Evolutionary conservation across 75 land plant species (phyloP).

Genomic region (Ceratopteris richardii): DNA sequence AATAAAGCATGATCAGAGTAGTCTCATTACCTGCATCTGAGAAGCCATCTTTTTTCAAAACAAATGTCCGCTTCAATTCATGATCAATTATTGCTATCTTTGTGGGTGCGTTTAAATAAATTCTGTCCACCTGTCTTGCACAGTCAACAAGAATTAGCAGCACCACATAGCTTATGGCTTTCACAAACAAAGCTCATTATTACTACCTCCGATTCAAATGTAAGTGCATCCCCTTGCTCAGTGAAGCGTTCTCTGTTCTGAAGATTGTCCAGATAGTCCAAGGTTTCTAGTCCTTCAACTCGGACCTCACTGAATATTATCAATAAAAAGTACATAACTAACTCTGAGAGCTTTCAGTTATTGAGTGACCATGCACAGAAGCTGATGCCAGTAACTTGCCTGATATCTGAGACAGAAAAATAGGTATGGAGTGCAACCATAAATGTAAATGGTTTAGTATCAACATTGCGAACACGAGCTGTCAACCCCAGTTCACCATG

Average conservation of each 20-base stretch:
- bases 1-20: too few species aligned
- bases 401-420: slow-evolving; percentile 40
- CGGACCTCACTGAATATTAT: slow-evolving; percentile 45
- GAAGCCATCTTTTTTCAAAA: slow-evolving; percentile 63
- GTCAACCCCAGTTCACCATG: slow-evolving; percentile 30
- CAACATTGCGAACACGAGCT: slow-evolving; percentile 31
- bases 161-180: background rate
- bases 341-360: too few species aligned
- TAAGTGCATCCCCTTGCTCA: slow-evolving; percentile 68
- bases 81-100: slow-evolving; percentile 61
- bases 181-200: slow-evolving; percentile 4
- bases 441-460: slow-evolving; percentile 37
- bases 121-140: slow-evolving; percentile 34
- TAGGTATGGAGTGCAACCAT: slow-evolving; percentile 39
- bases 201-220: slow-evolving; percentile 51
- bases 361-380: too few species aligned
- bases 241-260: slow-evolving; percentile 38
- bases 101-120: slow-evolving; percentile 57
- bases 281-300: slow-evolving; percentile 49
- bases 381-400: slow-evolving; percentile 6
- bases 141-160: background rate
- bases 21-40: slow-evolving; percentile 68
- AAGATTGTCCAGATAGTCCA: slow-evolving; percentile 52
- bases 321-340: too few species aligned
- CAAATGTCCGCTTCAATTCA: slow-evolving; percentile 63